phyloP scores from a whole-genome alignment of 768 basidiomycete genomes.

The Trametes elegans region DNA sequence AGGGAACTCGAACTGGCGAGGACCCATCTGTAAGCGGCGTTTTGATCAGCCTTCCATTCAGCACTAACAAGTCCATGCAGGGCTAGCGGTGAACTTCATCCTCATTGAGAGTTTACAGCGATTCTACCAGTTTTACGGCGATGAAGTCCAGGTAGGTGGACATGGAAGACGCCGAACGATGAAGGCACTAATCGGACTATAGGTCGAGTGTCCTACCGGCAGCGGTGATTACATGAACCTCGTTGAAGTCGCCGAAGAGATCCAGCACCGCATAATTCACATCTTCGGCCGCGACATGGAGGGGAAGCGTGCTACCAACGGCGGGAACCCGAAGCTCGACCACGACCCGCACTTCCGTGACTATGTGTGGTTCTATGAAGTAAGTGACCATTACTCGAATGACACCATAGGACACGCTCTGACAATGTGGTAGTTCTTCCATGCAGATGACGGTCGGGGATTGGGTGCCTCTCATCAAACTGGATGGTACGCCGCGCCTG shows the following conservation, averaged over 20 bases:
- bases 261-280: slow-evolving; percentile 98
- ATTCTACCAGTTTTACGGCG: slow-evolving; percentile 97
- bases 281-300: slow-evolving; percentile 93
- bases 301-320: slow-evolving; percentile 88
- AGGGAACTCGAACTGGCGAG: slow-evolving; percentile 97
- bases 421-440: slow-evolving; percentile 72
- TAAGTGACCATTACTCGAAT: slow-evolving; percentile 30
- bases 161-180: not conserved
- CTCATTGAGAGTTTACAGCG: slow-evolving; percentile 95
- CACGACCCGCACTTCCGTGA: slow-evolving; percentile 94
- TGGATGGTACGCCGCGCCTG: slow-evolving; percentile 67
- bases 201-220: slow-evolving; percentile 94
- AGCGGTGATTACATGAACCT: slow-evolving; percentile 98
- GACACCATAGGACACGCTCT: not conserved
- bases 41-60: not conserved
- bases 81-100: slow-evolving; percentile 96
- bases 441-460: slow-evolving; percentile 88
- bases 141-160: slow-evolving; percentile 63
- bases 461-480: slow-evolving; percentile 98
- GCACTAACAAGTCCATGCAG: slow-evolving; percentile 35
- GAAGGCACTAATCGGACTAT: not conserved
- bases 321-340: slow-evolving; percentile 83
- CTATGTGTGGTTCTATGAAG: slow-evolving; percentile 96
- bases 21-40: slow-evolving; percentile 68
- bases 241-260: slow-evolving; percentile 91